Evolutionary conservation across 2,329 filamentous ascomycete species (phyloP), one percentile per base, ranked within the genome.

Genomic region (Alternaria rosae): DNA sequence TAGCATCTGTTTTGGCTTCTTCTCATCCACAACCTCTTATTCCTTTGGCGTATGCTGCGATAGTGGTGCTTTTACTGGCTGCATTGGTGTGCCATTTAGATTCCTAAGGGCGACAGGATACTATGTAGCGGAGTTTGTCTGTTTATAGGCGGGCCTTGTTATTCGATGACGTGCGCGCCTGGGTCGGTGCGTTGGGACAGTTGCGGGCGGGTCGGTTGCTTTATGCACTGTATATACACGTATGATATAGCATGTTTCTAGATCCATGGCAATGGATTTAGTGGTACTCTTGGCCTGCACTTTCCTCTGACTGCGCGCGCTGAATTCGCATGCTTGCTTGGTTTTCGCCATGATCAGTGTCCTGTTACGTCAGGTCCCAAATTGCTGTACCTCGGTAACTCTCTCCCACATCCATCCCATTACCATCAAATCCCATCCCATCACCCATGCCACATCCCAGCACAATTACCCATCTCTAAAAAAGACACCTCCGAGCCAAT

Each of bases 341-440:
- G 28, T 56, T 47, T 21, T 56, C 17, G n/a, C n/a, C n/a, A 38
- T 41, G 28, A 41, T 28, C 42, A 47, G 5, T 6, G 13, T 42
- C 28, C 38, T 26, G 35, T 53, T 43, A 58, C n/a, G 45, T 44
- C 35, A 32, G 32, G 11, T 2, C 7, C 7, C 8, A 10, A 35
- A 25, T 15, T 5, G 5, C n/a, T 6, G 20, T 44, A 59, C 51
- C 57, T 59, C 57, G 57, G 57, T 32, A 50, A 35, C 4, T 17
- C 17, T 28, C 17, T 44, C 32, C 52, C 28, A 32, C 32, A 51
- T 25, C n/a, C 9, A 23, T 26, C 5, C n/a, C 47, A 20, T 35
- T 12, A 25, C n/a, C 38, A 12, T 9, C 15, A 41, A 15, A 15
- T 41, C 15, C 38, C 43, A 25, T 26, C 42, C 26, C 56, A 17